Evolutionary conservation across 2,329 filamentous ascomycete genomes (phyloP), one percentile per base, ranked within the genome.

Genomic region (Colletotrichum orbiculare): DNA sequence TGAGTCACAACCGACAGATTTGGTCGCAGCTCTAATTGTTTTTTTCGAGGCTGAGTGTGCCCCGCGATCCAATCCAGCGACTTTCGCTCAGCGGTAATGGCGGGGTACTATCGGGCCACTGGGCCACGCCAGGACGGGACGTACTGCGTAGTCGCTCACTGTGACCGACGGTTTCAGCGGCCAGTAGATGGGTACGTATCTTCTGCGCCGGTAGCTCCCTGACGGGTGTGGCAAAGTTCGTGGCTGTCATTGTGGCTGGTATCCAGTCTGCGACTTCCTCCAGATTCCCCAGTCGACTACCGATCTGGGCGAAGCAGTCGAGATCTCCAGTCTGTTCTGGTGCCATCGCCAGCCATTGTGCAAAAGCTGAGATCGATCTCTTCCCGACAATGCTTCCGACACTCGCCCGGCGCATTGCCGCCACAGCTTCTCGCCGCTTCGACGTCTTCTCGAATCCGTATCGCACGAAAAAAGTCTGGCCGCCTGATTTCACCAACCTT

Each of bases 391-490:
- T 81, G 78, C 71, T 80, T 37, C 69, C 76, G 11, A 78, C 75
- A 2, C 56, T 75, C 3, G 35, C 75, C 2, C 70, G 79, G 13
- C 75, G 77, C 33, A 62, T 65, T 10, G 68, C 68, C 12, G 50
- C 63, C 25, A 17, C 49, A 39, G 66, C 54, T 34, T 46, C 47
- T 10, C 62, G 58, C 5, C 72, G 75, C 33, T 62, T 77, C 45
- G 74, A 67, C 60, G 77, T 82, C 67, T 80, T 83, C 68, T 83
- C 77, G 66, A 89, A 87, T 73, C 85, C 85, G 6, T 89, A 87
- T 79, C 86, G 82, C 72, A 86, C 88, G 53, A 90, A 91, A 77
- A 91, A 90, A 74, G 81, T 87, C 69, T 95, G 92, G 92, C 92
- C 92, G 62, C 92, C 92, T 11, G 89, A 94, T 76, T 91, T 95